phyloP scores from a whole-genome alignment of 176 grass and related monocot species.

The Tuctoria greenei region DNA sequence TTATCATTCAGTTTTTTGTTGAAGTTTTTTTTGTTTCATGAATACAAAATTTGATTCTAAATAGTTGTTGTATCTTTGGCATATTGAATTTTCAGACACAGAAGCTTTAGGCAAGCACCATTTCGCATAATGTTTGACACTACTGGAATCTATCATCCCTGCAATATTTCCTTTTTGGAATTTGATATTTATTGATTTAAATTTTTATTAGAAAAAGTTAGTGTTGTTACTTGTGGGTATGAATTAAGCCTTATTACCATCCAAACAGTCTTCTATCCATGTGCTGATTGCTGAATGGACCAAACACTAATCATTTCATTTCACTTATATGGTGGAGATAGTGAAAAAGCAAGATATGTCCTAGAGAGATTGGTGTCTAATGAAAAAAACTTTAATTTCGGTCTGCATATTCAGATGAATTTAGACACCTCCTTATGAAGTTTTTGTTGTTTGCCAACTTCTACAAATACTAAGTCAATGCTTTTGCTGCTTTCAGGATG shows the following conservation, averaged over 20 bases:
- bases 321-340: neutral
- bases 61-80: slow-evolving; percentile 15
- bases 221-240: neutral
- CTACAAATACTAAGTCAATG: slow-evolving; percentile 12
- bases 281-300: neutral
- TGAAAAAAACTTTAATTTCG: neutral
- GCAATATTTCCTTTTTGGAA: neutral
- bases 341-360: neutral
- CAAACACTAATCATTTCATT: neutral
- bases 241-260: slow-evolving; percentile 3
- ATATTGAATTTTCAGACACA: neutral
- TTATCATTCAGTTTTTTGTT: neutral
- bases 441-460: neutral
- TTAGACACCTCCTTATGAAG: neutral
- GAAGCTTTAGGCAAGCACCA: neutral
- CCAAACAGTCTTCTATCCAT: neutral
- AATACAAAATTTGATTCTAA: neutral
- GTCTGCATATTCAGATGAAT: neutral
- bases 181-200: neutral
- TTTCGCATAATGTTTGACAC: neutral
- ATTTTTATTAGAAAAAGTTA: neutral
- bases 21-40: neutral
- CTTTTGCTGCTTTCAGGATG: slow-evolving; percentile 32
- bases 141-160: neutral
- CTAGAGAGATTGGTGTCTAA: neutral